phyloP scores from a whole-genome alignment of 148 eudicot species.

The Nyssa sinensis region DNA sequence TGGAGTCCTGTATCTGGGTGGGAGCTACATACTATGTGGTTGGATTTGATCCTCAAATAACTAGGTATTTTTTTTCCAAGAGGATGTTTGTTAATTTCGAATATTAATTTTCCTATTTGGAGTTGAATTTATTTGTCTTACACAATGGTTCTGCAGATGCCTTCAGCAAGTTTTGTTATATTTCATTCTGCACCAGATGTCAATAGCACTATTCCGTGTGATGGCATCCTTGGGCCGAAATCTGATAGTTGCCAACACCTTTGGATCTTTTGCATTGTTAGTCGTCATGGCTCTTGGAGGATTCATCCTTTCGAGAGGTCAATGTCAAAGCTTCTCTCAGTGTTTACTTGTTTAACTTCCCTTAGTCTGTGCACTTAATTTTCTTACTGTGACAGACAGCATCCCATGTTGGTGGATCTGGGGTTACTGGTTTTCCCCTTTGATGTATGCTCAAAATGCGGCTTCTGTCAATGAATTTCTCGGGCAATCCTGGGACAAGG shows the following conservation, averaged over 20 bases:
- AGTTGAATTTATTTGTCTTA: slow-evolving; percentile 1
- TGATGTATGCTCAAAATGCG: slow-evolving; percentile 99
- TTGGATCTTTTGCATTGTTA: slow-evolving; percentile 90
- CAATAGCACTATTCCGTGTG: slow-evolving; percentile 80
- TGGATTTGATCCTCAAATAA: slow-evolving; percentile 87
- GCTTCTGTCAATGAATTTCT: slow-evolving; percentile 94
- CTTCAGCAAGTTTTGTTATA: slow-evolving; percentile 65
- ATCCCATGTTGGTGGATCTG: slow-evolving; percentile 84
- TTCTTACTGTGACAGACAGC: slow-evolving; percentile 43
- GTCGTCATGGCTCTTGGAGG: slow-evolving; percentile 98
- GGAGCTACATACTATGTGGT: slow-evolving; percentile 76
- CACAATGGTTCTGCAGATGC: slow-evolving; percentile 51
- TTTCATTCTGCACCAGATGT: slow-evolving; percentile 91
- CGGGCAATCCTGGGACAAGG: slow-evolving; percentile 91
- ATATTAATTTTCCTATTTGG: not conserved
- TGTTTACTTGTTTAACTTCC: not conserved
- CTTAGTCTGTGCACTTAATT: slow-evolving; percentile 5
- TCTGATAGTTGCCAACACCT: slow-evolving; percentile 90
- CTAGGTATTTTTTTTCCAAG: slow-evolving; percentile 41
- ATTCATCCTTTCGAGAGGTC: slow-evolving; percentile 87
- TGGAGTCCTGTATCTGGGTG: slow-evolving; percentile 85
- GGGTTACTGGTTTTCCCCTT: slow-evolving; percentile 98
- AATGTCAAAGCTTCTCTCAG: not conserved
- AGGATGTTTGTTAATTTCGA: not conserved
- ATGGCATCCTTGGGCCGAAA: slow-evolving; percentile 92